Evolutionary conservation across 1,284 basidiomycete genomes (phyloP), one percentile per base, ranked within the genome.

Genomic region (Hypsizygus ulmarius): DNA sequence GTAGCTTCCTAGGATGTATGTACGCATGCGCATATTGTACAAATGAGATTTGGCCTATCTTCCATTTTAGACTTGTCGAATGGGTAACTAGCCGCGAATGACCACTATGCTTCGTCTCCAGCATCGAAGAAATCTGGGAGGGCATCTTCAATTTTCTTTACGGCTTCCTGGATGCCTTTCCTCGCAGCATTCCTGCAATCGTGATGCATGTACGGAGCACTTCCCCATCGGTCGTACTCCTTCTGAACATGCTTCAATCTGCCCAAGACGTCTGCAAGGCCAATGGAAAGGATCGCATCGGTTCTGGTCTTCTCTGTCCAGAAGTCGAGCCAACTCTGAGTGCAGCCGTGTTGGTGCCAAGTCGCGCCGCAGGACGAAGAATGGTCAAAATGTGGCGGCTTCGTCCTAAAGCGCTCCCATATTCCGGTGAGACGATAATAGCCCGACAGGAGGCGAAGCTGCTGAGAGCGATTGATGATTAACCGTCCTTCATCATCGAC

Each of bases 151-250:
- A 83, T 69, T 8, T 64, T 65, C 59, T 73, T 82, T 29, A 83
- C 69, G 48, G 72, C 66, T 40, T 79, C 79, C 34, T 65, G 63
- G 35, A 87, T 77, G 43, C 72, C 71, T 55, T 73, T 73, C 60
- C 75, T 74, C 21, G 82, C 83, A 16, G 67, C 63, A 56, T 70
- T 62, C 56, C 79, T 73, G 65, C 84, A 87, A 47, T 86, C 84
- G 48, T 78, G 79, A 56, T 87, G 82, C 84, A 87, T 87, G 59
- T 85, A 84, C 14, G 79, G 80, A 51, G 79, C 81, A 50, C 74
- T 77, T 2, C 83, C 82, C 77, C 80, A 82, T 43, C 77, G 69
- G 47, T 84, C 84, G 51, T 81, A 82, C 50, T 86, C 82, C 57
- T 72, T 80, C 57, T 77, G 66, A 18, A 87, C 71, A 44, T 76